Evolutionary conservation across 441 rosid species (phyloP), one percentile per base, ranked within the genome.

Genomic region (Aleurites moluccanus): DNA sequence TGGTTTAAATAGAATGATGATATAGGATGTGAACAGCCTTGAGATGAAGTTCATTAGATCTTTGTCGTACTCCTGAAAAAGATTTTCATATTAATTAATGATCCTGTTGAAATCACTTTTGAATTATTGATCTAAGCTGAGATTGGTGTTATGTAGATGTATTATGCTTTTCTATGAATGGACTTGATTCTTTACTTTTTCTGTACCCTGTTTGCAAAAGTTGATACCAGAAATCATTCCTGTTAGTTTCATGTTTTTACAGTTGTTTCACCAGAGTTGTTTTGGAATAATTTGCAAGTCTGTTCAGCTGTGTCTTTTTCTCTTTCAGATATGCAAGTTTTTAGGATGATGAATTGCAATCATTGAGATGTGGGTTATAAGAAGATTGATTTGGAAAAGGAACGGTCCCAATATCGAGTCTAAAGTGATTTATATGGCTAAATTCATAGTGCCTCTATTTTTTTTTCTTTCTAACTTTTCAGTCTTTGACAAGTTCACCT

Each of bases 251-350:
- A n/a, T 53, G 10, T 5, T 20, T 53, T 53, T 20, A 25, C 16
- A 10, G 25, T 57, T n/a, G 59, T n/a, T 57, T 57, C 15, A 3
- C 28, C 25, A 57, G 28, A 57, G 15, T 23, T 7, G 28, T 55
- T 2, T 55, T 55, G 23, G 25, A 50, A 50, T 50, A 50, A 16
- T 50, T 50, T 20, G n/a, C 1, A 20, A 50, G 55, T 50, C 7
- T 50, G 55, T 21, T 50, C 20, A 20, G 55, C 5, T 50, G 7
- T 49, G 4, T 16, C 14, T 16, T 16, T 50, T 50, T 25, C 25
- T 42, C 42, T 14, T 71, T 21, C 50, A 25, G 56, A 71, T 16
- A 5, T 71, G 55, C 56, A 23, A 38, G 65, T 45, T 59, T 71
- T 6, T 3, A 53, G 18, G 70, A 25, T 68, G 45, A 47, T 61